Conservation (phyloP, 805 yeast species). For the Metschnikowia noctiluminum region DNA sequence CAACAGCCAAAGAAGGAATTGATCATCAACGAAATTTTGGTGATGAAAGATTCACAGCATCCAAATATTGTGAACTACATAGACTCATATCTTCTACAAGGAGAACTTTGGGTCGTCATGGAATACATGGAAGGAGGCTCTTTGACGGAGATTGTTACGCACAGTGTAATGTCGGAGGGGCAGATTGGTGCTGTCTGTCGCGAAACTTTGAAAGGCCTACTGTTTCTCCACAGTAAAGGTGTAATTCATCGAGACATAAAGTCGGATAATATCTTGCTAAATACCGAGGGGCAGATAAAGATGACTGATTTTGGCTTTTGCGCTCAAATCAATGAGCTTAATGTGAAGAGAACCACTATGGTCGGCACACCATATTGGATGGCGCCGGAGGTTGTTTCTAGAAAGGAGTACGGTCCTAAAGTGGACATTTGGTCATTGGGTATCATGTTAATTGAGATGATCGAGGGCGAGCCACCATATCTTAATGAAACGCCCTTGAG, state of each 20-base stretch:
- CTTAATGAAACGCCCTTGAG: conserved; percentile 92
- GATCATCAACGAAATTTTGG: conserved; percentile 49
- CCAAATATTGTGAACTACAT: conserved; percentile 21
- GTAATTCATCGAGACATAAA: conserved; percentile 96
- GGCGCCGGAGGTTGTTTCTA: conserved; percentile 98
- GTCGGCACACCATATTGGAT: conserved; percentile 99
- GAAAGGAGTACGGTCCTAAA: conserved; percentile 93
- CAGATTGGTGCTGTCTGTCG: conserved; percentile 95
- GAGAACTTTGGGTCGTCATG: conserved; percentile 95
- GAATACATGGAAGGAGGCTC: conserved; percentile 99
- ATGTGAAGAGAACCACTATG: conserved; percentile 92
- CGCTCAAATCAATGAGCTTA: conserved; percentile 79
- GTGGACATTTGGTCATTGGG: conserved; percentile 98
- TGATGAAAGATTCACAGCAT: conserved; percentile 21
- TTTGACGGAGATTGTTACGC: conserved; percentile 90
- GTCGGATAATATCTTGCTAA: conserved; percentile 84
- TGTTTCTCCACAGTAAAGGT: conserved; percentile 85
- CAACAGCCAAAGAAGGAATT: conserved; percentile 94
- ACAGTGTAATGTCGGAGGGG: conserved; percentile 83
- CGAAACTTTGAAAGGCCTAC: conserved; percentile 83
- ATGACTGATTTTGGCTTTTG: conserved; percentile 96
- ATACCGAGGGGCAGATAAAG: conserved; percentile 84
- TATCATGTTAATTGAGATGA: conserved; percentile 97
- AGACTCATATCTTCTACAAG: conserved; percentile 46
- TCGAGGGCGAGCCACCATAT: conserved; percentile 98